Percentiles rank a stretch among this genome's conserved stretches.
Evolutionary conservation across 768 basidiomycete genomes (phyloP).

Genomic region (Chlorophyllum brunneum): DNA sequence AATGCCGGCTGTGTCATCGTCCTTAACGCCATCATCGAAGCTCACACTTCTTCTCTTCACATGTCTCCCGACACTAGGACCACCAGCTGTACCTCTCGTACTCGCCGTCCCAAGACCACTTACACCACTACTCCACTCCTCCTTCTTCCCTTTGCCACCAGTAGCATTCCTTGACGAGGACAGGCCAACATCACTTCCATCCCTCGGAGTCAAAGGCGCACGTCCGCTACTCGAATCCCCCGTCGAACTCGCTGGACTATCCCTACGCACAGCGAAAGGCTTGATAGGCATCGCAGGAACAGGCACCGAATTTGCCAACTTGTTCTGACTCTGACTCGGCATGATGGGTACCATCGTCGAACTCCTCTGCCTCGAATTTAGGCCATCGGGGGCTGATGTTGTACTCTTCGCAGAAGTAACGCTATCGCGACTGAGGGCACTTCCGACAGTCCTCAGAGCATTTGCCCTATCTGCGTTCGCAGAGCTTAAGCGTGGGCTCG

Average conservation of each 20-base stretch:
- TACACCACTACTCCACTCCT: slow-evolving; percentile 26
- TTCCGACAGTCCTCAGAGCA: slow-evolving; percentile 14
- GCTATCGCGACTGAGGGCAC: not conserved
- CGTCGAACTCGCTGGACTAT: slow-evolving; percentile 81
- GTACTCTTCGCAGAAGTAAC: slow-evolving; percentile 7
- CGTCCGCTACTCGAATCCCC: slow-evolving; percentile 81
- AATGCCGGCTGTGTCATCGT: slow-evolving; percentile 12
- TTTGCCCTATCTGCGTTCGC: slow-evolving; percentile 13
- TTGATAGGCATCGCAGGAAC: slow-evolving; percentile 32
- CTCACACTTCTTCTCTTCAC: slow-evolving; percentile 62
- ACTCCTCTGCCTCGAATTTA: slow-evolving; percentile 30
- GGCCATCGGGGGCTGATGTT: not conserved
- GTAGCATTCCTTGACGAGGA: slow-evolving; percentile 16
- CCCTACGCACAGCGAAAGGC: slow-evolving; percentile 55
- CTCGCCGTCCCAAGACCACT: slow-evolving; percentile 26
- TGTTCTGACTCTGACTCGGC: slow-evolving; percentile 22
- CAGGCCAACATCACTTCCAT: slow-evolving; percentile 75
- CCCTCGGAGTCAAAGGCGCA: slow-evolving; percentile 71
- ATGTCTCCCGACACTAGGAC: slow-evolving; percentile 22
- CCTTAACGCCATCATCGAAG: slow-evolving; percentile 52
- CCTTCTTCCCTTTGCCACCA: slow-evolving; percentile 21
- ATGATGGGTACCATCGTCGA: slow-evolving; percentile 36
- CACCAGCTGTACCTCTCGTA: not conserved
- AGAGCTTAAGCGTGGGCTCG: not conserved
- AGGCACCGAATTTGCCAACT: slow-evolving; percentile 19